Conservation (phyloP, 78 protist genomes). For the Kipferlia bialata region DNA sequence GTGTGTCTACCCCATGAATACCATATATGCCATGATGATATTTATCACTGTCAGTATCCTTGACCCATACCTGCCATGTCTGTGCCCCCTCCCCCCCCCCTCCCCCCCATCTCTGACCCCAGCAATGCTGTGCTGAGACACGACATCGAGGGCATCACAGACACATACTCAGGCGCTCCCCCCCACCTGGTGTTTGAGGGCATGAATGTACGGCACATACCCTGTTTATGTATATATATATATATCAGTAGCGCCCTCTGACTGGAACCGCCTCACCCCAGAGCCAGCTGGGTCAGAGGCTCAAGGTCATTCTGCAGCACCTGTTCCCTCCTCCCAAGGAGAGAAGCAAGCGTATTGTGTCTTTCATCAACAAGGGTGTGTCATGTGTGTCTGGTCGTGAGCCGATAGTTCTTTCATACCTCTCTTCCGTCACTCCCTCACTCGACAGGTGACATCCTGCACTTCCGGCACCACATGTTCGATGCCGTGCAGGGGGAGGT, state of each 20-base stretch:
- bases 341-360: slow-evolving; percentile 65
- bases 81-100: slow-evolving; percentile 6
- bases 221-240: no score
- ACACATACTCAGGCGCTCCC: slow-evolving; percentile 54
- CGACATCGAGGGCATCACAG: slow-evolving; percentile 49
- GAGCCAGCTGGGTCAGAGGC: slow-evolving; percentile 70
- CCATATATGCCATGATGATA: no score
- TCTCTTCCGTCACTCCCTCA: no score
- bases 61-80: neutral
- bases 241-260: no score
- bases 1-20: no score
- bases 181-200: slow-evolving; percentile 90
- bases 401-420: no score
- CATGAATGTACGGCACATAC: no score
- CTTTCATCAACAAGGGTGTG: slow-evolving; percentile 80
- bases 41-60: neutral
- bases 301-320: slow-evolving; percentile 60
- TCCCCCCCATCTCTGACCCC: slow-evolving; percentile 37
- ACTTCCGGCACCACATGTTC: slow-evolving; percentile 57
- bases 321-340: slow-evolving; percentile 91
- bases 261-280: no score
- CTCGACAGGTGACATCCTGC: slow-evolving; percentile 67
- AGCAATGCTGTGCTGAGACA: slow-evolving; percentile 81
- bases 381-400: no score
- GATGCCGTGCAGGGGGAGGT: neutral